Evolutionary conservation across 75 land plant genomes (phyloP), one percentile per base, ranked within the genome.

Genomic region (Adiantum capillusveneris): DNA sequence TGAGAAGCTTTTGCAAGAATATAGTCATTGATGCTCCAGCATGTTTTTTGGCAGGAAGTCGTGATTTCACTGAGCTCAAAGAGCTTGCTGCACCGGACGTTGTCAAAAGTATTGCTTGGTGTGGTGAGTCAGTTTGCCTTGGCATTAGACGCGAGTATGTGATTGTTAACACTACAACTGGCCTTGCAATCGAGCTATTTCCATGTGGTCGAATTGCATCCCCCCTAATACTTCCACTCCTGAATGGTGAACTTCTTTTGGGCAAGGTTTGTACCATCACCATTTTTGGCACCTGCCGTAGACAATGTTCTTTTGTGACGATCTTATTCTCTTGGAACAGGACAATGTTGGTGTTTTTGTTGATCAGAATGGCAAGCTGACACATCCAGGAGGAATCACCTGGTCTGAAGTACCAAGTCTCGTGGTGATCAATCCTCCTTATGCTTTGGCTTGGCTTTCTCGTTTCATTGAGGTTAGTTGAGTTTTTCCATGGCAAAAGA

Each of bases 281-380:
- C 6, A 21, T 20, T 6, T 7, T 6, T 17, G 14, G 5, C 17
- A 6, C 49, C n/a, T 46, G 12, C 14, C 17, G 14, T 6, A 34
- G 37, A 34, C 37, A 46, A 7, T 46, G 6, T 46, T 46, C 49
- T 46, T 34, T 34, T 34, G 37, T 34, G 37, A 34, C 37, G 37
- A 5, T 34, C 9, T 34, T 9, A 34, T 34, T 9, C 44, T 62
- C 22, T 13, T 41, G 27, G 24, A 53, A 31, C 73, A 92, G 98
- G 98, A 93, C 65, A 89, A 93, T 39, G 83, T 93, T 79, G 96
- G 98, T 44, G 90, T 93, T n/a, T 73, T 89, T 67, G 85, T 93
- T 50, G 96, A 93, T 45, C 87, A 88, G 62, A 83, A 85, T 79
- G 98, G 96, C 37, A 93, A 93, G 57, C 79, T 93, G 53, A 71